These are phyloP conservation scores for Knufia fluminis DNA, from an alignment of 2,329 filamentous ascomycete species.

Conservation along the genomic window DNA sequence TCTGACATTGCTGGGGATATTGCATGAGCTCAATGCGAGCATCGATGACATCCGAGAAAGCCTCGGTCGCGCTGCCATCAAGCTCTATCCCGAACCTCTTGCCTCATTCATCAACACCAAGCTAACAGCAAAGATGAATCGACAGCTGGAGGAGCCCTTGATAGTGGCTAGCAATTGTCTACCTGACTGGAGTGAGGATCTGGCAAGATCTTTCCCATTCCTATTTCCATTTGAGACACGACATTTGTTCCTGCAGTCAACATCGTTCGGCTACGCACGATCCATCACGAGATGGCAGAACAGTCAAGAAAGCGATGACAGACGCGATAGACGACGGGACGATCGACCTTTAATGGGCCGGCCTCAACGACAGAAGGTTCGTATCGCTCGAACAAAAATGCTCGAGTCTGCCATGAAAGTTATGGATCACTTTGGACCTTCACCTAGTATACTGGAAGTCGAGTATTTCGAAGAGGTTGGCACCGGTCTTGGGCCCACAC, in stretches of 20 bases:
- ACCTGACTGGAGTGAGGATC: conserved; percentile 89
- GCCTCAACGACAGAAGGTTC: conserved; percentile 92
- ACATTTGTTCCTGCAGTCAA: conserved; percentile 93
- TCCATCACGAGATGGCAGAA: conserved; percentile 98
- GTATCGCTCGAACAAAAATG: conserved; percentile 88
- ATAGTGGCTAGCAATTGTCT: conserved; percentile 96
- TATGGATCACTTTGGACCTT: conserved; percentile 97
- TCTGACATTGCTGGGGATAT: conserved; percentile 73
- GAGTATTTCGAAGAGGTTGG: conserved; percentile 99
- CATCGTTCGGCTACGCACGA: conserved; percentile 92
- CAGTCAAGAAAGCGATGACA: conserved; percentile 68
- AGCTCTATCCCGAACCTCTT: conserved; percentile 64
- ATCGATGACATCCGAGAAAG: conserved; percentile 82
- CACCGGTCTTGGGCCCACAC: conserved; percentile 85
- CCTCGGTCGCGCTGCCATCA: conserved; percentile 45
- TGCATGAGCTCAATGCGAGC: conserved; percentile 88
- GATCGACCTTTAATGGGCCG: conserved; percentile 85
- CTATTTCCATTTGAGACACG: conserved; percentile 96
- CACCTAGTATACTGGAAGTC: conserved; percentile 88
- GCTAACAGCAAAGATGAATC: conserved; percentile 91
- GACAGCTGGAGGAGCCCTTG: conserved; percentile 89
- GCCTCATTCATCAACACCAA: conserved; percentile 98
- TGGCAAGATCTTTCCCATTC: conserved; percentile 90
- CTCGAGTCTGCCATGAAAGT: conserved; percentile 95
- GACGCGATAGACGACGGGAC: conserved; percentile 73